A percentile compares a stretch with the other conserved stretches of the same genome.
Conservation (phyloP, 805 yeast species). For the Wickerhamiella galacta region DNA sequence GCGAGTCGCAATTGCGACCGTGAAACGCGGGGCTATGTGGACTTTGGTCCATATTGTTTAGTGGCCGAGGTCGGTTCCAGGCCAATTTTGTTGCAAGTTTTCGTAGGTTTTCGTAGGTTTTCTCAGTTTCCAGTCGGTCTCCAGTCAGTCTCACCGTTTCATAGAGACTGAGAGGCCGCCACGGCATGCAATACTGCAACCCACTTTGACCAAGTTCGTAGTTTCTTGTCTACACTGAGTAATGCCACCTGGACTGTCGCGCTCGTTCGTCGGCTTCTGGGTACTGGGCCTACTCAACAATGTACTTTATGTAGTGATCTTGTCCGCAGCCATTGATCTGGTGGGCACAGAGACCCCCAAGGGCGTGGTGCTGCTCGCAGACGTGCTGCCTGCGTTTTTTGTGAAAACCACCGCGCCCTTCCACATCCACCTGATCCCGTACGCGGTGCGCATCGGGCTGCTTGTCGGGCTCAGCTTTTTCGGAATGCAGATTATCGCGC, state of each 20-base stretch:
- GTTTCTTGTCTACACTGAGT: no score
- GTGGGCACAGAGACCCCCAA: constrained; percentile 77
- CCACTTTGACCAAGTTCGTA: no score
- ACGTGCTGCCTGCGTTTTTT: constrained; percentile 66
- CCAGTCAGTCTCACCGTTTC: no score
- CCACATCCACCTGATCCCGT: constrained; percentile 49
- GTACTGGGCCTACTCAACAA: constrained; percentile 76
- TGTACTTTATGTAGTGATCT: constrained; percentile 75
- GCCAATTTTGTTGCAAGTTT: no score
- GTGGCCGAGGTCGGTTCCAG: no score
- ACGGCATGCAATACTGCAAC: no score
- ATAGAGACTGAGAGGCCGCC: no score
- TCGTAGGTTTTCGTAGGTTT: no score
- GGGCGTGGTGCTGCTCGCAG: constrained; percentile 70
- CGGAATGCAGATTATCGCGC: constrained; percentile 63
- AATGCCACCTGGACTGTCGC: background rate
- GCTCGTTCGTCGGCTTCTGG: constrained; percentile 34
- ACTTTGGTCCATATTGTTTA: no score
- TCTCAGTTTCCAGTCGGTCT: no score
- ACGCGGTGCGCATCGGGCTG: constrained; percentile 34
- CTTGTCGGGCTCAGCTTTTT: constrained; percentile 41
- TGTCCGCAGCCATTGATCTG: constrained; percentile 82
- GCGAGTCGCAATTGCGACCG: no score
- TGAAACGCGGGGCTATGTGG: no score
- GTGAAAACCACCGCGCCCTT: constrained; percentile 66